phyloP scores from a whole-genome alignment of 2,329 filamentous ascomycete genomes.

The Colletotrichum musae region DNA sequence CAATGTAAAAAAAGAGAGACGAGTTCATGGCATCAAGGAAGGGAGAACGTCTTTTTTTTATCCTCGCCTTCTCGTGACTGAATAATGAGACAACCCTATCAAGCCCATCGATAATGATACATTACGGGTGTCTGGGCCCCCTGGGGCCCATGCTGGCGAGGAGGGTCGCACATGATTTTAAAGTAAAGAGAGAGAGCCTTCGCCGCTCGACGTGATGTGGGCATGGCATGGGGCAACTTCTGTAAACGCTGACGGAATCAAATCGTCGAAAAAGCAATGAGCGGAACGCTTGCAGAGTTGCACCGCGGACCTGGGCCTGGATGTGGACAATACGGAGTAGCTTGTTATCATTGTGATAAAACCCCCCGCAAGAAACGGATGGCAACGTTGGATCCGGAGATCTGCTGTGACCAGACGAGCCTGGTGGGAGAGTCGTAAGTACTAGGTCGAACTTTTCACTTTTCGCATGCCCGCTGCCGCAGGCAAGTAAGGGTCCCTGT shows the following conservation, averaged over 20 bases:
- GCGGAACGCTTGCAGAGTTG: constrained; percentile 8
- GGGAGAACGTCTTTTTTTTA: not conserved
- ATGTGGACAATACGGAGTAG: not conserved
- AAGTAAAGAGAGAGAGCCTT: not conserved
- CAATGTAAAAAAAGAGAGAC: too few species aligned
- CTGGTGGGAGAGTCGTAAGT: not conserved
- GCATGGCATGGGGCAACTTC: constrained; percentile 1
- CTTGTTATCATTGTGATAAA: constrained; percentile 1
- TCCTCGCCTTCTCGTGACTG: not conserved
- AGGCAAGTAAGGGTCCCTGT: not conserved
- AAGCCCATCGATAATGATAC: not conserved
- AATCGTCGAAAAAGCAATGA: constrained; percentile 9
- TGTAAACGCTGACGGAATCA: constrained; percentile 10
- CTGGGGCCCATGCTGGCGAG: not conserved
- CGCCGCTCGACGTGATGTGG: not conserved
- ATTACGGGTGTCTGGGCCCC: not conserved
- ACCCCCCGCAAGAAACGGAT: constrained; percentile 12
- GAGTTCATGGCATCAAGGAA: not conserved
- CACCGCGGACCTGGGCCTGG: not conserved
- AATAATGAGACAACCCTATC: not conserved
- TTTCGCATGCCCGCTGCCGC: not conserved
- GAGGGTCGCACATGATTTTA: constrained; percentile 17
- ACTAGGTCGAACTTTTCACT: not conserved
- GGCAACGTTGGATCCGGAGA: constrained; percentile 11
- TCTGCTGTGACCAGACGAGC: constrained; percentile 9